Evolutionary conservation across 2,329 filamentous ascomycete genomes (phyloP).

Genomic region (Ophiostoma ips): DNA sequence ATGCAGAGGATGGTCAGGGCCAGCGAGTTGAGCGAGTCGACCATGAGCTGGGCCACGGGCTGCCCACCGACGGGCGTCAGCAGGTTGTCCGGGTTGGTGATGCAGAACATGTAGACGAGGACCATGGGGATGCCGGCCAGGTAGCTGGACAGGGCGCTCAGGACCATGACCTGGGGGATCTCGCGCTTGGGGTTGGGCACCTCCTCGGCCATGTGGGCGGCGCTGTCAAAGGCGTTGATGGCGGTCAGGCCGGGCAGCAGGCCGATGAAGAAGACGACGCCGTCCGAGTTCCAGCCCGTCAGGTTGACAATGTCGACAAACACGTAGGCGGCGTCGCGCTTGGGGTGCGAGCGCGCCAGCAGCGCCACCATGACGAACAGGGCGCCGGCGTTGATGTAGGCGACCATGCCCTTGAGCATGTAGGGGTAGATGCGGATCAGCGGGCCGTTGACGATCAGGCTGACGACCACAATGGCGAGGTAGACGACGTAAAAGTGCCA

Average conservation of each 20-base stretch:
- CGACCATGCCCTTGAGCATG: not conserved
- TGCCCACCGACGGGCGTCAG: not conserved
- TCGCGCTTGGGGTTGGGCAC: not conserved
- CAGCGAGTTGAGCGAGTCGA: constrained; percentile 1
- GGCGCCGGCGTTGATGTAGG: not conserved
- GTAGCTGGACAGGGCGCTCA: not conserved
- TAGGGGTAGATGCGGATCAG: constrained; percentile 1
- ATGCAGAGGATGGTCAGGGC: constrained; percentile 1
- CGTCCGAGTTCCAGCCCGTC: constrained; percentile 2
- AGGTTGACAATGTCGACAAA: constrained; percentile 4
- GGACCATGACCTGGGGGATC: constrained; percentile 3
- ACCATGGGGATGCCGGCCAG: constrained; percentile 1
- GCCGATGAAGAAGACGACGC: constrained; percentile 4
- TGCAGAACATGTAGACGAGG: constrained; percentile 7
- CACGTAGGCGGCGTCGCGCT: not conserved
- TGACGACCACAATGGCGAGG: not conserved
- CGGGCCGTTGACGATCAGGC: not conserved
- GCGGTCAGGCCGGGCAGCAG: not conserved
- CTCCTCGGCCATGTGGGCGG: constrained; percentile 4
- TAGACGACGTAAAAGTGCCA: not conserved
- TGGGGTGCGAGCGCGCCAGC: not conserved
- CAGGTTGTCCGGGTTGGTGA: constrained; percentile 2
- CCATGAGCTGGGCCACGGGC: constrained; percentile 2
- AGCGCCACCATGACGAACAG: constrained; percentile 3
- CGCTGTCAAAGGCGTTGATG: constrained; percentile 3